Conservation (phyloP, 139 green algal genomes). For the Micractinium sp. region DNA sequence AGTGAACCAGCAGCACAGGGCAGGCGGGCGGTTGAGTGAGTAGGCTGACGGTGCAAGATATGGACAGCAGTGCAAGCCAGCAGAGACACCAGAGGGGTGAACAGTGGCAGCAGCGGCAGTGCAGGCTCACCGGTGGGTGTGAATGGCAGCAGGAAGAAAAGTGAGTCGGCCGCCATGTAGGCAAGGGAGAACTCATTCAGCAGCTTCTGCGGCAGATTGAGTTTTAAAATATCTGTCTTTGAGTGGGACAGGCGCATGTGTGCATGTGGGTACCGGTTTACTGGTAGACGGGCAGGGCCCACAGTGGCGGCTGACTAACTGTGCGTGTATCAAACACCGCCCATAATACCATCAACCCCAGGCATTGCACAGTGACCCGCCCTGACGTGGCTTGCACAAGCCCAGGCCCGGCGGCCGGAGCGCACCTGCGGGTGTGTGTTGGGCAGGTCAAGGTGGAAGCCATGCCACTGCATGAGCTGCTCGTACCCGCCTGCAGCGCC, state of each 20-base stretch:
- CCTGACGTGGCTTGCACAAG: too few species aligned
- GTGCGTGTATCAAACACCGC: too few species aligned
- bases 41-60: background rate
- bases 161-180: constrained; percentile 43
- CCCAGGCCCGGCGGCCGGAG: background rate
- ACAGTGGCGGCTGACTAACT: too few species aligned
- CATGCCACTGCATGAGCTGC: constrained; percentile 10
- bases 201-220: constrained; percentile 14
- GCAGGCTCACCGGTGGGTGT: constrained; percentile 9
- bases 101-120: background rate
- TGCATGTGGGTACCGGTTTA: too few species aligned
- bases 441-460: constrained; percentile 12
- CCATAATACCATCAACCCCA: too few species aligned
- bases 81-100: too few species aligned
- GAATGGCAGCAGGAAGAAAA: constrained; percentile 42
- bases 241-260: too few species aligned
- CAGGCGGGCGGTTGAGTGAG: background rate
- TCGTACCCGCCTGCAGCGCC: constrained; percentile 4
- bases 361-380: too few species aligned
- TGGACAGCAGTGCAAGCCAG: background rate
- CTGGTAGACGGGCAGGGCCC: too few species aligned
- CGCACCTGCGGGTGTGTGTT: constrained; percentile 25
- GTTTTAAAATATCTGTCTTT: too few species aligned
- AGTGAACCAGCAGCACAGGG: background rate
- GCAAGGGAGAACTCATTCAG: constrained; percentile 43